phyloP scores from a whole-genome alignment of 2,329 filamentous ascomycete genomes.

The Monosporascus sp. region DNA sequence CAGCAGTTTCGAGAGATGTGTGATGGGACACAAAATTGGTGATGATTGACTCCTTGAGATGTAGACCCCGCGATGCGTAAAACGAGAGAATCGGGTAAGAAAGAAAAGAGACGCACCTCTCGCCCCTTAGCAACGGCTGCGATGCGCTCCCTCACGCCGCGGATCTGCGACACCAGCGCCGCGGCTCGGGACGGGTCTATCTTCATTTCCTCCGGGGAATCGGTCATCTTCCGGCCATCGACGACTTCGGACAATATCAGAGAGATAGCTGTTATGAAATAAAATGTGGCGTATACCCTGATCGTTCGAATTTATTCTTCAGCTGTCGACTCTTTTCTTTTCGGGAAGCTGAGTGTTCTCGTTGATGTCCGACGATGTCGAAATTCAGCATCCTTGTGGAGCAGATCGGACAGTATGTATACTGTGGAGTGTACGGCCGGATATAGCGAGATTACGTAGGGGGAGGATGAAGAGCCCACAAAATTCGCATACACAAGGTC shows the following conservation, averaged over 20 bases:
- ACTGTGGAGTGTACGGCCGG: neutral
- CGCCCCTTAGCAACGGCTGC: conserved; percentile 46
- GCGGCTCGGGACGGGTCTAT: conserved; percentile 57
- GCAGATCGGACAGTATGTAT: neutral
- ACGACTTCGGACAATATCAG: too few relatives aligned
- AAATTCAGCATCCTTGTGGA: neutral
- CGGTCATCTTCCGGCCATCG: conserved; percentile 6
- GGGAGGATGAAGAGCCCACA: too few relatives aligned
- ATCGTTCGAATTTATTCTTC: too few relatives aligned
- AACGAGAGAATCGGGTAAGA: conserved; percentile 11
- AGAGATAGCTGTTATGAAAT: too few relatives aligned
- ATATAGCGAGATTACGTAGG: neutral
- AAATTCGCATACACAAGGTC: too few relatives aligned
- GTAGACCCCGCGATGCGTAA: neutral
- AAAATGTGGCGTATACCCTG: too few relatives aligned
- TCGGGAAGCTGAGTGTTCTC: neutral
- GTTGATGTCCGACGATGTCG: neutral
- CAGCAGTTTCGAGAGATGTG: too few relatives aligned
- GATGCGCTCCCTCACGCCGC: conserved; percentile 54
- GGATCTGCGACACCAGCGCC: conserved; percentile 57
- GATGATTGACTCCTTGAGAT: too few relatives aligned
- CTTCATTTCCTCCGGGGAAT: conserved; percentile 45
- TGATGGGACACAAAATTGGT: too few relatives aligned
- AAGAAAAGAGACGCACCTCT: conserved; percentile 39
- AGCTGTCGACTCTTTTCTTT: too few relatives aligned